Conservation (phyloP, 352 stramenopile species). For the Phytophthora parvispora region DNA sequence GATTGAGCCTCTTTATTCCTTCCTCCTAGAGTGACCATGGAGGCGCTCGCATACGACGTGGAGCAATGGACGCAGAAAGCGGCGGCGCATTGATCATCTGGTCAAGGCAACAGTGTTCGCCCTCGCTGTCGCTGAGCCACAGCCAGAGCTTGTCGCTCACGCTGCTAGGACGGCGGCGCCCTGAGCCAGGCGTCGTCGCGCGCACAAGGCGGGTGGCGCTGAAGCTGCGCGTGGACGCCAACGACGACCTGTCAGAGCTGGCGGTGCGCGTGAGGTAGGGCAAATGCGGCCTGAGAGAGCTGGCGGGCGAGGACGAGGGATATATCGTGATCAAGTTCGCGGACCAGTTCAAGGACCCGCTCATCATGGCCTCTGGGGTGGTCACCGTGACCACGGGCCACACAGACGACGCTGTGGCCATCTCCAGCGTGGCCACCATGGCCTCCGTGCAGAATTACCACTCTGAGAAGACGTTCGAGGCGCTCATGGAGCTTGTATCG, state of each 20-base stretch:
- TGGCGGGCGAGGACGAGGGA: slow-evolving; percentile 79
- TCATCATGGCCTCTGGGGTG: slow-evolving; percentile 94
- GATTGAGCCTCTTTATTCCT: neutral
- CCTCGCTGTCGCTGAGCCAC: slow-evolving; percentile 25
- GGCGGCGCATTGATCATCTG: neutral
- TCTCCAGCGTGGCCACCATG: slow-evolving; percentile 96
- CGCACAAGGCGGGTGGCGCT: slow-evolving; percentile 67
- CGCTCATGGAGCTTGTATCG: slow-evolving; percentile 84
- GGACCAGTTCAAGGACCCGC: slow-evolving; percentile 97
- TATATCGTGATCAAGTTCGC: slow-evolving; percentile 94
- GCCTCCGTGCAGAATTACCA: slow-evolving; percentile 94
- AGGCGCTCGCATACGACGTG: slow-evolving; percentile 13
- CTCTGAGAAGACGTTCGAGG: slow-evolving; percentile 89
- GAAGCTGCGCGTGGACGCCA: slow-evolving; percentile 74
- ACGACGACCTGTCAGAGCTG: slow-evolving; percentile 68
- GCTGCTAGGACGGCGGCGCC: slow-evolving; percentile 24
- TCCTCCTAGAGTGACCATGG: slow-evolving; percentile 3
- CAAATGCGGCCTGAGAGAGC: slow-evolving; percentile 79
- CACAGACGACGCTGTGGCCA: slow-evolving; percentile 96
- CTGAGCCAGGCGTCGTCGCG: slow-evolving; percentile 54
- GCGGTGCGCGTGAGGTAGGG: slow-evolving; percentile 67
- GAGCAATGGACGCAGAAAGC: slow-evolving; percentile 22
- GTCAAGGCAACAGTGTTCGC: neutral
- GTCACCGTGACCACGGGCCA: slow-evolving; percentile 96
- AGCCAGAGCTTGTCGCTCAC: slow-evolving; percentile 20